These are phyloP conservation scores for Pythium volutum DNA, from an alignment of 352 stramenopile species.

Conservation along the genomic window DNA sequence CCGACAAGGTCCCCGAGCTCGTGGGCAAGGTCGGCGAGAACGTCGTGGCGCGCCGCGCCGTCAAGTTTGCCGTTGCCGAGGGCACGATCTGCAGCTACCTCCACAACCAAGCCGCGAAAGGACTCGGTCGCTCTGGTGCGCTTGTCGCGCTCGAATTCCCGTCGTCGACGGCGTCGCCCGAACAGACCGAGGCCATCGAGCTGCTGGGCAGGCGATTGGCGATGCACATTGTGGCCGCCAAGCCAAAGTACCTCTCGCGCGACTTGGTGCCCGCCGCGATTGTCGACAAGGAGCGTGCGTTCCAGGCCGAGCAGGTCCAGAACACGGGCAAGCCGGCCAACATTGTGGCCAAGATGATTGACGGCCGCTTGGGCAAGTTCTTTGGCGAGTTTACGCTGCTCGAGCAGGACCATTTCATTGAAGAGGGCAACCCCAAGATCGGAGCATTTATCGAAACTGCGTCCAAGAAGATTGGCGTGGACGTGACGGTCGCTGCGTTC, in stretches of 20 bases:
- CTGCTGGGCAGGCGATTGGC: constrained; percentile 90
- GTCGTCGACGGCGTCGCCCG: constrained; percentile 37
- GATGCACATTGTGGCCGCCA: constrained; percentile 95
- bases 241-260: constrained; percentile 89
- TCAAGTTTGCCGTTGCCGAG: constrained; percentile 63
- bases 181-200: constrained; percentile 56
- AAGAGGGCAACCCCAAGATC: constrained; percentile 90
- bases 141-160: constrained; percentile 89
- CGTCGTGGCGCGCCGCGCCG: constrained; percentile 69
- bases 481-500: constrained; percentile 62
- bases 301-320: constrained; percentile 89
- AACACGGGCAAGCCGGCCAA: constrained; percentile 86
- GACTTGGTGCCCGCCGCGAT: constrained; percentile 80
- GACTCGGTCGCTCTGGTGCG: constrained; percentile 78
- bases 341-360: constrained; percentile 94
- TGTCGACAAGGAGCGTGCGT: constrained; percentile 89
- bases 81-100: constrained; percentile 84
- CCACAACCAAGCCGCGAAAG: constrained; percentile 71
- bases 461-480: constrained; percentile 62
- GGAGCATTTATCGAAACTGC: constrained; percentile 65
- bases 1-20: constrained; percentile 69
- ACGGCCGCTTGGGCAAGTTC: constrained; percentile 92
- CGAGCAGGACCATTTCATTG: constrained; percentile 93
- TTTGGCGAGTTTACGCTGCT: constrained; percentile 92
- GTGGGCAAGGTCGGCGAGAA: constrained; percentile 88